phyloP scores from a whole-genome alignment of 2,329 filamentous ascomycete genomes.

The Colletotrichum cuscutae region DNA sequence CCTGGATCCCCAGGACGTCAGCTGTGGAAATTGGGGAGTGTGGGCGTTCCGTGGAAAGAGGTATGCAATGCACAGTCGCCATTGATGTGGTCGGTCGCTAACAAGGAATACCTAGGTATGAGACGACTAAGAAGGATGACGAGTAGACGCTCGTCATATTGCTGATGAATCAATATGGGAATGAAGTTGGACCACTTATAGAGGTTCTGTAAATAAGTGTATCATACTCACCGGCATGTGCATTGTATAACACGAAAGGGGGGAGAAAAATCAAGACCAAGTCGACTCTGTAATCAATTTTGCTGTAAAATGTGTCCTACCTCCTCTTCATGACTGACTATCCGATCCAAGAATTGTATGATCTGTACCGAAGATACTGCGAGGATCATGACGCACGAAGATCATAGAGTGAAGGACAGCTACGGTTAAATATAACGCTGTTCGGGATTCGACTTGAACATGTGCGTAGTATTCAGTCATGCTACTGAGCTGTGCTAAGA shows the following conservation, averaged over 20 bases:
- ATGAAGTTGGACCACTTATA: neutral
- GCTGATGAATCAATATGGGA: neutral
- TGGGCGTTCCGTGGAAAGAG: constrained; percentile 99
- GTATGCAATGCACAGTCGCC: constrained; percentile 58
- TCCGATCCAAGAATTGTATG: neutral
- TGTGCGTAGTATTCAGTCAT: neutral
- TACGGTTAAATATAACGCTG: neutral
- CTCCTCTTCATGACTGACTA: neutral
- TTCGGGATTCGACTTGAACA: too few relatives aligned
- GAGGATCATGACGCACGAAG: too few relatives aligned
- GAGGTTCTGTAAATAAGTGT: constrained; percentile 33
- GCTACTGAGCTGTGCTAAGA: neutral
- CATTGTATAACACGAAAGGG: constrained; percentile 29
- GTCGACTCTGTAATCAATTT: neutral
- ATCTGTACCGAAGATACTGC: neutral
- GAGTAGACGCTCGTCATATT: constrained; percentile 7
- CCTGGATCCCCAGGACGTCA: constrained; percentile 91
- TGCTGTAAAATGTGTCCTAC: neutral
- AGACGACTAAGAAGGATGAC: constrained; percentile 66
- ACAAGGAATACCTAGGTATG: constrained; percentile 60
- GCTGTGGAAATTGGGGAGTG: constrained; percentile 95
- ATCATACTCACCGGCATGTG: constrained; percentile 31
- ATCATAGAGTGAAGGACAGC: neutral
- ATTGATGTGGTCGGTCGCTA: constrained; percentile 39
- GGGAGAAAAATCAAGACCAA: constrained; percentile 11